phyloP scores from a whole-genome alignment of 75 land plant genomes.

The Larix kaempferi region DNA sequence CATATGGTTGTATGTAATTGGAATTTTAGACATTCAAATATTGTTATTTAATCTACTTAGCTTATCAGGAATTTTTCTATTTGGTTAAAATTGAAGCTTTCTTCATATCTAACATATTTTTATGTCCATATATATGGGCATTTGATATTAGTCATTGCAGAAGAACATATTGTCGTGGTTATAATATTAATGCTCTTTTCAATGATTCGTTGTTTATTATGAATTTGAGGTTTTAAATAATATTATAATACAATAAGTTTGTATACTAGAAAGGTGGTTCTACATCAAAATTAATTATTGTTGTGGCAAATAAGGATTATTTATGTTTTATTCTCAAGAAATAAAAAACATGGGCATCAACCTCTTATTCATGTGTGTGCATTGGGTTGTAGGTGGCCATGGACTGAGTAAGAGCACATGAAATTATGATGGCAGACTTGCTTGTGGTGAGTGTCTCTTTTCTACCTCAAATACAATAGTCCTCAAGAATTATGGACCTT shows the following conservation, averaged over 20 bases:
- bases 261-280: background rate
- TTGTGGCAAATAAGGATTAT: no score
- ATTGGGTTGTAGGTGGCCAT: conserved; percentile 55
- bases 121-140: background rate
- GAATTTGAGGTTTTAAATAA: background rate
- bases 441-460: conserved; percentile 57
- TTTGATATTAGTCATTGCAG: background rate
- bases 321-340: no score
- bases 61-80: background rate
- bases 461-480: background rate
- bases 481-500: background rate
- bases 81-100: background rate
- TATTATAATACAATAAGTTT: background rate
- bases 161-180: no score
- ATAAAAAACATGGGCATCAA: no score
- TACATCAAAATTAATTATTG: no score
- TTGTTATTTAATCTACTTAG: background rate
- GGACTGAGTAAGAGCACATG: conserved; percentile 87
- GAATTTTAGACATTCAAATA: background rate
- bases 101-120: background rate
- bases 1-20: background rate
- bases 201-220: no score
- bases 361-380: background rate
- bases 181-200: no score
- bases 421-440: conserved; percentile 86